These are phyloP conservation scores for Toxicodendron radicans DNA, from an alignment of 345 rosid genomes.

Conservation along the genomic window DNA sequence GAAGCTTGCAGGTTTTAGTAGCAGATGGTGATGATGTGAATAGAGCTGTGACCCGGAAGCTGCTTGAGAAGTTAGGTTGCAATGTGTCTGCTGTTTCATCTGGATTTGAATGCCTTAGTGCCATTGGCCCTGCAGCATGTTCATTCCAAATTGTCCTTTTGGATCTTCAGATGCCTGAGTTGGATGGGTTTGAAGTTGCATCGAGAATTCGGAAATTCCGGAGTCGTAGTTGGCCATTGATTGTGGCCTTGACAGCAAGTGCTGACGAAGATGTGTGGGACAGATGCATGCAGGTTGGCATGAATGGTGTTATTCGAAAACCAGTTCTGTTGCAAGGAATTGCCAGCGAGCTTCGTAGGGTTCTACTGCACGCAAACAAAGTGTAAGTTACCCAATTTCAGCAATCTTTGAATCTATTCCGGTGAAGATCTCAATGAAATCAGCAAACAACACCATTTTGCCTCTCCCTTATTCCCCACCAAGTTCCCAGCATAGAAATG, in stretches of 20 bases:
- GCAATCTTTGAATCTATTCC: neutral
- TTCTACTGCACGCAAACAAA: slow-evolving; percentile 55
- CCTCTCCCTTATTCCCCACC: neutral
- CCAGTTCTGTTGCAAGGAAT: slow-evolving; percentile 68
- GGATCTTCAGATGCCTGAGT: slow-evolving; percentile 79
- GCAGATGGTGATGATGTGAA: slow-evolving; percentile 75
- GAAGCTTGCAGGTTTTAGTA: slow-evolving; percentile 68
- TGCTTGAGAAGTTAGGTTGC: slow-evolving; percentile 88
- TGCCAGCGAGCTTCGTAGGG: slow-evolving; percentile 69
- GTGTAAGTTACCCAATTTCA: slow-evolving; percentile 15
- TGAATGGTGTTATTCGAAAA: slow-evolving; percentile 78
- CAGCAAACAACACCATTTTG: slow-evolving; percentile 3
- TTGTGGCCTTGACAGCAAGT: slow-evolving; percentile 62
- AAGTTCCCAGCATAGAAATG: slow-evolving; percentile 30
- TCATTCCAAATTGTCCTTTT: slow-evolving; percentile 66
- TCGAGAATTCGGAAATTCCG: slow-evolving; percentile 58
- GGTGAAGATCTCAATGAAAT: slow-evolving; percentile 13
- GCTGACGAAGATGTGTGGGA: slow-evolving; percentile 61
- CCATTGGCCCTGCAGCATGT: slow-evolving; percentile 44
- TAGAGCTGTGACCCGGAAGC: slow-evolving; percentile 72
- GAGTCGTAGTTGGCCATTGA: slow-evolving; percentile 66
- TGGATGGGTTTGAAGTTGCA: slow-evolving; percentile 89
- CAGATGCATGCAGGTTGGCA: slow-evolving; percentile 64
- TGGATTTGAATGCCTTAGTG: slow-evolving; percentile 71
- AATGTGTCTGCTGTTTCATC: slow-evolving; percentile 62